Evolutionary conservation across 2,329 filamentous ascomycete species (phyloP).

Genomic region (Macroventuria anomochaeta): DNA sequence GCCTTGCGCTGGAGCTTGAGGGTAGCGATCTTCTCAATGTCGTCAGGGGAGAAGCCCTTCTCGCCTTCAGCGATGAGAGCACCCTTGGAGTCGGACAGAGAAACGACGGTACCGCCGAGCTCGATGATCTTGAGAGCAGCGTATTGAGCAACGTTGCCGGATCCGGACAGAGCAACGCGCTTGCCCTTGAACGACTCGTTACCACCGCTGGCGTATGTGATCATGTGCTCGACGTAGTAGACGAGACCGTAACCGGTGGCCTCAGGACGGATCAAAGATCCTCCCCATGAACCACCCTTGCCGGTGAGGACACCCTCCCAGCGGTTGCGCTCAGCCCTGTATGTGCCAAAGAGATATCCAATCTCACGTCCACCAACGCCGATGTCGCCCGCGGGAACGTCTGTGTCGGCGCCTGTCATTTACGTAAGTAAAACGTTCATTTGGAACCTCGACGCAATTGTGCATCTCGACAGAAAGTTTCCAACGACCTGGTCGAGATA

Average conservation of each 20-base stretch:
- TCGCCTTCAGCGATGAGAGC: slow-evolving; percentile 76
- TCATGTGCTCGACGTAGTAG: slow-evolving; percentile 66
- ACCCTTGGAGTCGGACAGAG: slow-evolving; percentile 91
- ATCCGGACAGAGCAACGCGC: slow-evolving; percentile 93
- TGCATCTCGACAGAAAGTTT: not conserved
- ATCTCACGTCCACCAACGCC: slow-evolving; percentile 92
- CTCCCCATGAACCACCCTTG: slow-evolving; percentile 93
- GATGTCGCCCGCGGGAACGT: slow-evolving; percentile 96
- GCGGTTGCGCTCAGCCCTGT: slow-evolving; percentile 84
- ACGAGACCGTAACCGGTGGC: slow-evolving; percentile 96
- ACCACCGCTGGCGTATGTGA: slow-evolving; percentile 78
- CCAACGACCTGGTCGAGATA: slow-evolving; percentile 17
- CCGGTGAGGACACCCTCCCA: slow-evolving; percentile 97
- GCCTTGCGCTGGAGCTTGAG: slow-evolving; percentile 89
- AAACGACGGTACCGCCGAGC: slow-evolving; percentile 90
- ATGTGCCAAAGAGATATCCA: slow-evolving; percentile 92
- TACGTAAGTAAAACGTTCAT: slow-evolving; percentile 50
- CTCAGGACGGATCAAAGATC: slow-evolving; percentile 91
- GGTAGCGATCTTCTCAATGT: slow-evolving; percentile 77
- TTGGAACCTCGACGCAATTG: slow-evolving; percentile 14
- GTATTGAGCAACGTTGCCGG: slow-evolving; percentile 97
- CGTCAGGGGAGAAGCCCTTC: slow-evolving; percentile 76
- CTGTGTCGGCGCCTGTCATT: slow-evolving; percentile 75
- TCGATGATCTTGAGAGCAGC: slow-evolving; percentile 95
- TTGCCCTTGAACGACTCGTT: slow-evolving; percentile 88